phyloP scores from a whole-genome alignment of 257 asterid genomes.

The Ehretia macrophylla region DNA sequence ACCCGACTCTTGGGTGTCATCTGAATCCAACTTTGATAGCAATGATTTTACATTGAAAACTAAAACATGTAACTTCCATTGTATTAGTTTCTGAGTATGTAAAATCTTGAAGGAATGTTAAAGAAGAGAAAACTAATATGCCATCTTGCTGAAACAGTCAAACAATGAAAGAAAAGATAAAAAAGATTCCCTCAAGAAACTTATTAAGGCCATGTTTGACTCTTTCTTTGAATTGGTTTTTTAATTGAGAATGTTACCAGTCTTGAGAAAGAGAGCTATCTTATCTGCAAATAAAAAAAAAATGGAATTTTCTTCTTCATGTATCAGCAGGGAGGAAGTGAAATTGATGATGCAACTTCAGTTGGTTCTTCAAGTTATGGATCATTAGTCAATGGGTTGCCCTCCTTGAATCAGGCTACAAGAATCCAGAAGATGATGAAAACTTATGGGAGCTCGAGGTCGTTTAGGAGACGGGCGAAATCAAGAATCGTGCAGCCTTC shows the following conservation, averaged over 20 bases:
- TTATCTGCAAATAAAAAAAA: neutral
- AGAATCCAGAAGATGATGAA: constrained; percentile 19
- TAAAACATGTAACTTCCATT: too few relatives aligned
- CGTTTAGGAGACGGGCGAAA: constrained; percentile 43
- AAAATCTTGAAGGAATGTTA: neutral
- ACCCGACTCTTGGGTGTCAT: too few relatives aligned
- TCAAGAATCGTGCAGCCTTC: constrained; percentile 29
- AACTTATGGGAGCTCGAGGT: constrained; percentile 27
- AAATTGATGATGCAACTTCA: constrained; percentile 45
- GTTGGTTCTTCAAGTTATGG: constrained; percentile 46
- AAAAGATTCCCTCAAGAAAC: neutral
- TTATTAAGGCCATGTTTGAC: neutral
- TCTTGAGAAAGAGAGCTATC: too few relatives aligned
- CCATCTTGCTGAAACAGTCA: neutral
- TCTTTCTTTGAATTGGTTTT: neutral
- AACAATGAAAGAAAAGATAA: neutral
- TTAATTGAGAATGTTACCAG: neutral
- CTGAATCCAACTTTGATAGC: too few relatives aligned
- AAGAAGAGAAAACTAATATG: neutral
- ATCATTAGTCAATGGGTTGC: constrained; percentile 25
- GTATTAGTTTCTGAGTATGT: neutral
- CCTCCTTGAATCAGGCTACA: neutral
- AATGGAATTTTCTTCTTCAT: neutral
- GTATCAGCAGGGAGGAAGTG: constrained; percentile 53
- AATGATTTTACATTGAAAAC: too few relatives aligned